These are phyloP conservation scores for Neurospora discreta DNA, from an alignment of 495 filamentous ascomycete genomes.

Conservation along the genomic window DNA sequence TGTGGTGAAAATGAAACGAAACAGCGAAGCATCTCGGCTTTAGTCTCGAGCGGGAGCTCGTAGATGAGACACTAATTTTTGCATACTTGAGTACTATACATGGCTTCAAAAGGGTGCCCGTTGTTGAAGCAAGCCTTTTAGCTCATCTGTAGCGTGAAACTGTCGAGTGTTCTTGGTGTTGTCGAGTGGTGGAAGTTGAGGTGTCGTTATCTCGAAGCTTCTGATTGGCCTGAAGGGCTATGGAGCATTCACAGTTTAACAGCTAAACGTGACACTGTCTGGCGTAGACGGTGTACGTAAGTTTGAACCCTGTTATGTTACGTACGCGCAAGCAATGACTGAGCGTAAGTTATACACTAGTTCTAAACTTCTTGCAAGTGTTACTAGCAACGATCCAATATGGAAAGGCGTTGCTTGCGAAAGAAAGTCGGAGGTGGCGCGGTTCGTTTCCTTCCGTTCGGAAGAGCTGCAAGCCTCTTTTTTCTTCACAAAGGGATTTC, in stretches of 20 bases:
- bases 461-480: neutral
- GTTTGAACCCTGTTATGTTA: neutral
- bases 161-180: neutral
- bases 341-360: neutral
- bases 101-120: neutral
- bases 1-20: neutral
- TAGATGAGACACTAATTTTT: neutral
- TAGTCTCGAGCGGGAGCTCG: neutral
- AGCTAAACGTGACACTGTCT: neutral
- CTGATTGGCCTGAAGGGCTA: neutral
- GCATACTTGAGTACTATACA: neutral
- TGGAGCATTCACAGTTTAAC: neutral
- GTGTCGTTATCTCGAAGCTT: neutral
- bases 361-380: neutral
- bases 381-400: neutral
- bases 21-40: neutral
- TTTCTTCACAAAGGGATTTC: neutral
- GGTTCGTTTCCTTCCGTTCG: neutral
- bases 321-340: neutral
- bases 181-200: neutral
- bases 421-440: neutral
- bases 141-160: neutral
- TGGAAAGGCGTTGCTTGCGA: neutral
- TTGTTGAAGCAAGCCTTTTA: neutral
- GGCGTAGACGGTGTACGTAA: neutral